Evolutionary conservation across 192 early-diverging fungal genomes (phyloP), one percentile per base, ranked within the genome.

Genomic region (Dissophora globulifera): DNA sequence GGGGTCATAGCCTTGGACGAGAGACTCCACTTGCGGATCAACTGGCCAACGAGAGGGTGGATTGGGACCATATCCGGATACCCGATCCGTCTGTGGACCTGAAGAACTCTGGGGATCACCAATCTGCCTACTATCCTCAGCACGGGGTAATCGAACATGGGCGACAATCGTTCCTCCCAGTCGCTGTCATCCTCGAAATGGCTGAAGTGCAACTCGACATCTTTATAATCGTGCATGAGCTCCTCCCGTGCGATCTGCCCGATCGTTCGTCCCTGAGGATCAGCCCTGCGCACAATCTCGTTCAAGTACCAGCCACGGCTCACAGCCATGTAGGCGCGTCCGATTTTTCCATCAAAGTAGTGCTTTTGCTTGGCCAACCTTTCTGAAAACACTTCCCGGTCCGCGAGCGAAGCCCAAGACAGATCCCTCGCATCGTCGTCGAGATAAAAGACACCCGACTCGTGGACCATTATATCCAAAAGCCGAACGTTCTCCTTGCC

Each of bases 291-390:
- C n/a, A 88, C 86, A 58, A 93, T 62, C 65, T 91, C 90, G 67
- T 93, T 93, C 25, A 91, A 35, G 62, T 89, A 92, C 87, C 87
- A 92, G 15, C 90, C 91, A 15, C 88, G 82, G 0, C 87, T 85
- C 20, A 87, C 72, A 10, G 86, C 86, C 40, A 91, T 88, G 55
- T 92, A 92, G 4, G 85, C 81, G 20, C 78, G 78, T 16, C 59
- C 68, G 16, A 66, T 26, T 11, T 58, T 47, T 4, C 92, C 89
- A 55, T 65, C 78, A 56, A 89, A 93, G 58, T 89, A 86, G 61
- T 93, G 92, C 10, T 80, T 78, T 65, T 92, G 90, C 4, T 33
- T 61, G 0, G 89, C 87, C 13, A 93, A 62, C 3, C 64, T 54
- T 11, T 62, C 63, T 0, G 86, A 78, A n/a, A 93, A 72, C 1